Base-by-base conservation (phyloP, 257 asterid species). In the Asclepias syriaca region DNA sequence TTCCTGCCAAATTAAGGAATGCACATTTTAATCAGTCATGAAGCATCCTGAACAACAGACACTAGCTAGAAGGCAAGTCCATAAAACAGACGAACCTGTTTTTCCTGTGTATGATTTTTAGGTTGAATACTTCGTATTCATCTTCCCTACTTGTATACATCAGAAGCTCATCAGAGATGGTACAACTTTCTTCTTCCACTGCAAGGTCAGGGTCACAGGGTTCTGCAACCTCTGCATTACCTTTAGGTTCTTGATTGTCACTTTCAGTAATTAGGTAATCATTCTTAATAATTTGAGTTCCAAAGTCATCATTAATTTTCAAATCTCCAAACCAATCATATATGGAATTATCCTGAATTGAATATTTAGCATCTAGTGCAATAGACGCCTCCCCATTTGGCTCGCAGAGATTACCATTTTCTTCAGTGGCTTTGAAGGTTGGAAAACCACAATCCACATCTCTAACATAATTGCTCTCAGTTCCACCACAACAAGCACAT, bases 81-180 rank as follows among this genome's bases (percentile, higher is more conserved):
- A 65, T 13, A 19, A 21, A 65, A 70, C 56, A 64, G 45, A 76
- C 86, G 58, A 63, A 93, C 98, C 97, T 91, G 95, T 92, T 90
- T 77, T 88, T 92, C 24, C 98, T 75, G 78, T 90, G 98, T 76
- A 92, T 80, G 67, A 92, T 85, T 79, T 90, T 87, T 24, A 92
- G 83, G 74, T 79, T 69, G 82, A 92, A 88, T 73, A 84, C 80
- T 74, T 92, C 96, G 73, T 78, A 88, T 21, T 85, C 98, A 68
- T 92, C 96, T 59, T 84, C 96, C n/a, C 76, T 78, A 24, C 60
- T 68, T 50, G 85, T 91, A 57, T 73, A 75, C 55, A 86, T 77
- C 81, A 60, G 69, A 72, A 88, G 90, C 76, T 88, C 97, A 40
- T 82, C 92, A 29, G 83, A 69, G 45, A 72, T 55, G 48, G 70